These are phyloP conservation scores for Candida odintsovae DNA, from an alignment of 805 yeast species.

Conservation along the genomic window DNA sequence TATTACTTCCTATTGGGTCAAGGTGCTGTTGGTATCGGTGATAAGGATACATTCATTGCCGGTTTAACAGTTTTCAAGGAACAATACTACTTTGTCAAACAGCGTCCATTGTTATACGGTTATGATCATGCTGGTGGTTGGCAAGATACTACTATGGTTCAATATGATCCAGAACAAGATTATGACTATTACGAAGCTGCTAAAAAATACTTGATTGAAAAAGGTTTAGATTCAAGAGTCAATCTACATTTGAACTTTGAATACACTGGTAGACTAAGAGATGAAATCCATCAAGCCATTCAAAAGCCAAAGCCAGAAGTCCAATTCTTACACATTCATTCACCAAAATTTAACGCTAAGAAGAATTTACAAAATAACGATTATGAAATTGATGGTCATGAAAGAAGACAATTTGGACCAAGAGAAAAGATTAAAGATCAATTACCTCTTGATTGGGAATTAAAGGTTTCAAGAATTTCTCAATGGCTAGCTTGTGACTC, in stretches of 20 bases:
- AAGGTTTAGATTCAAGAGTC: slow-evolving; percentile 18
- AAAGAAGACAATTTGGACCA: slow-evolving; percentile 23
- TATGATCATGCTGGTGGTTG: slow-evolving; percentile 19
- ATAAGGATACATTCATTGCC: slow-evolving; percentile 62
- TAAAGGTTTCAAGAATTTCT: slow-evolving; percentile 21
- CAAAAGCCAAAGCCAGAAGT: slow-evolving; percentile 18
- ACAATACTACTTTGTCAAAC: slow-evolving; percentile 21
- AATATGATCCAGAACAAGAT: slow-evolving; percentile 24
- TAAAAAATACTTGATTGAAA: slow-evolving; percentile 12
- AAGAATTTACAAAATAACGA: slow-evolving; percentile 16
- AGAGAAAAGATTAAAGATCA: slow-evolving; percentile 21
- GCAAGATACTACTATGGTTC: slow-evolving; percentile 27
- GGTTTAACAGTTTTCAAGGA: slow-evolving; percentile 23
- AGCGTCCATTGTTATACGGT: slow-evolving; percentile 22
- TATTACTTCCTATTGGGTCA: slow-evolving; percentile 69
- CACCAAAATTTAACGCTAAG: slow-evolving; percentile 24
- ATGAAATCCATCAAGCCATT: slow-evolving; percentile 13
- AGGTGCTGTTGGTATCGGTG: slow-evolving; percentile 77
- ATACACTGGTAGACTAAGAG: slow-evolving; percentile 15
- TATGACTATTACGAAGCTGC: slow-evolving; percentile 19
- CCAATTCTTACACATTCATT: slow-evolving; percentile 24
- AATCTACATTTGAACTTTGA: slow-evolving; percentile 21
- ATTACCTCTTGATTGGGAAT: slow-evolving; percentile 22
- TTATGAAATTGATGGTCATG: slow-evolving; percentile 20
- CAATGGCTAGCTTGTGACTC: slow-evolving; percentile 27